Evolutionary conservation across 1,139 yeast genomes (phyloP), one percentile per base, ranked within the genome.

Genomic region (Scheffersomyces lignicola): DNA sequence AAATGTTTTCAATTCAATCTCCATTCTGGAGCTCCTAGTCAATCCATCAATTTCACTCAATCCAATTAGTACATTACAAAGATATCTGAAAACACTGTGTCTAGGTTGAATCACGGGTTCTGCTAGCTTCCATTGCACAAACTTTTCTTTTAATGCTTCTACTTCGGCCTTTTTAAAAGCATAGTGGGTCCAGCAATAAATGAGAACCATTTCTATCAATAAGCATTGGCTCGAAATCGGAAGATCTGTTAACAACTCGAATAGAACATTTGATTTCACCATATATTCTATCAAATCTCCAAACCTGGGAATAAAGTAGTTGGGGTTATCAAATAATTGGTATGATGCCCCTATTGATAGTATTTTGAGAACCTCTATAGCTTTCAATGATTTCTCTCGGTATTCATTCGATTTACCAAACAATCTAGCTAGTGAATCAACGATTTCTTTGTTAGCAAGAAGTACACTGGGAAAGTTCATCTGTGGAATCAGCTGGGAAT

Each of bases 111-210:
- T 46, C 4, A 47, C 34, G 3, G 66, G 68, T 9, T 45, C 40
- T 6, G 33, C 34, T 13, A 52, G 38, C 28, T 43, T 49, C 64
- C 67, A 61, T 6, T 39, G 34, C 8, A 35, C 41, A 30, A 53
- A 57, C 24, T 43, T 41, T 16, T 9, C 17, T 38, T 24, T 38
- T 4, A 26, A 9, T 33, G 30, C 45, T 10, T 17, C 24, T 22
- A 24, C 34, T 1, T 14, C 13, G 16, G 36, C 40, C 18, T 33
- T 37, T 3, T 41, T 42, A 18, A 33, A 34, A 16, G 27, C 52
- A 65, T 71, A 69, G 33, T 69, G 71, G 7, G 56, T 51, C 55
- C 69, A 64, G 39, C 69, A 63, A 40, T 66, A 70, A 23, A 48
- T 51, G 22, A 67, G 46, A 8, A 67, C 34, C 44, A 62, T 51